These are phyloP conservation scores for Malbranchea zuffiana DNA, from an alignment of 2,329 filamentous ascomycete species.

Conservation along the genomic window DNA sequence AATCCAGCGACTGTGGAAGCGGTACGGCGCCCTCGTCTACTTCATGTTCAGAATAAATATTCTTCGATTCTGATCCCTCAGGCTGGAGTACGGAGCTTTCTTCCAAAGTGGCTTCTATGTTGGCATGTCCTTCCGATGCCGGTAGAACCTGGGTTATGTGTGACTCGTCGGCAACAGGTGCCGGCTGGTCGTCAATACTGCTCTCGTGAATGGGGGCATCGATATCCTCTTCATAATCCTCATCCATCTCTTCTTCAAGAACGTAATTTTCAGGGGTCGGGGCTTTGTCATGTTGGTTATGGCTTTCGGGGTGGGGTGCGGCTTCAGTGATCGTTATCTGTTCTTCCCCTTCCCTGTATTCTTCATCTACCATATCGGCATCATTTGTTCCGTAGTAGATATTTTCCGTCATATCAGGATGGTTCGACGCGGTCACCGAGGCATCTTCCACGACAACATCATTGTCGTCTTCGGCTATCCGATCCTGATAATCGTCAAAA, in stretches of 20 bases:
- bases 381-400: constrained; percentile 26
- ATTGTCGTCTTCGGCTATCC: constrained; percentile 40
- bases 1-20: too few relatives aligned
- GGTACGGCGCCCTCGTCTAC: too few relatives aligned
- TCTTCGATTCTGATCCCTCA: too few relatives aligned
- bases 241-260: constrained; percentile 34
- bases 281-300: constrained; percentile 21
- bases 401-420: constrained; percentile 23
- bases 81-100: too few relatives aligned
- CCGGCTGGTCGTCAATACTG: neutral
- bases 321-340: constrained; percentile 15
- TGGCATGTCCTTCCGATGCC: too few relatives aligned
- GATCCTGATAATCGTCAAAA: constrained; percentile 38
- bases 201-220: constrained; percentile 21
- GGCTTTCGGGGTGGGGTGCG: constrained; percentile 22
- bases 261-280: constrained; percentile 1
- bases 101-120: too few relatives aligned
- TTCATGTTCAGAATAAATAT: too few relatives aligned
- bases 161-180: too few relatives aligned
- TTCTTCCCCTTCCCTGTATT: constrained; percentile 21
- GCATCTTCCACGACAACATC: constrained; percentile 46
- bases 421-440: constrained; percentile 32
- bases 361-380: constrained; percentile 40
- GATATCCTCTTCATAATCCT: constrained; percentile 28
- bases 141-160: too few relatives aligned